These are phyloP conservation scores for Galerina marginata DNA, from an alignment of 768 basidiomycete species.

Conservation along the genomic window DNA sequence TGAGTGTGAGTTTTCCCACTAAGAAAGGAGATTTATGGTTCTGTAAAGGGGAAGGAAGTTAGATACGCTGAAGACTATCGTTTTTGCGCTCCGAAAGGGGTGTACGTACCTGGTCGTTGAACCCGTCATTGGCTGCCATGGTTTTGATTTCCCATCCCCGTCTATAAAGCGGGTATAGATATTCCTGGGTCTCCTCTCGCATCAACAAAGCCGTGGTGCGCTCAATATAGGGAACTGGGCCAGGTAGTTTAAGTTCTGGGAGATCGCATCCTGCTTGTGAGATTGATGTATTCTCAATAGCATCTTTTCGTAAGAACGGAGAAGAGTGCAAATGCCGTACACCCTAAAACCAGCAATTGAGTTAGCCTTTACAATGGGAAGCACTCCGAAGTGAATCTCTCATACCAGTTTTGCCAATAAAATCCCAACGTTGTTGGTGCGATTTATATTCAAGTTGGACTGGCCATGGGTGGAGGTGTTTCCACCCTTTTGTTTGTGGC, in stretches of 20 bases:
- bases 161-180: conserved; percentile 39
- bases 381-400: too few species aligned
- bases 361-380: too few species aligned
- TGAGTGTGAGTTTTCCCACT: conserved; percentile 23
- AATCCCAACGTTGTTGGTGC: too few species aligned
- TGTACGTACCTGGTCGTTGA: conserved; percentile 4
- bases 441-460: too few species aligned
- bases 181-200: conserved; percentile 35
- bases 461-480: too few species aligned
- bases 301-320: too few species aligned
- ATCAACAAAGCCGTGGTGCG: conserved; percentile 38
- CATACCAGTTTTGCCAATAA: too few species aligned
- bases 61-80: not conserved
- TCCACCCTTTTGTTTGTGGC: too few species aligned
- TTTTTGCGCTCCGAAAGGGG: not conserved
- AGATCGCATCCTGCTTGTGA: not conserved
- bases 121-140: conserved; percentile 7
- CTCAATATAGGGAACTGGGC: conserved; percentile 7
- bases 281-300: not conserved
- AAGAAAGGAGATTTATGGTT: conserved; percentile 20
- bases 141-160: conserved; percentile 29
- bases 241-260: conserved; percentile 15
- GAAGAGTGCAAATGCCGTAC: not conserved
- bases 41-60: conserved; percentile 1
- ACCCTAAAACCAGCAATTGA: too few species aligned